Evolutionary conservation across 192 early-diverging fungal species (phyloP), one percentile per base, ranked within the genome.

Genomic region (Gigaspora rosea): DNA sequence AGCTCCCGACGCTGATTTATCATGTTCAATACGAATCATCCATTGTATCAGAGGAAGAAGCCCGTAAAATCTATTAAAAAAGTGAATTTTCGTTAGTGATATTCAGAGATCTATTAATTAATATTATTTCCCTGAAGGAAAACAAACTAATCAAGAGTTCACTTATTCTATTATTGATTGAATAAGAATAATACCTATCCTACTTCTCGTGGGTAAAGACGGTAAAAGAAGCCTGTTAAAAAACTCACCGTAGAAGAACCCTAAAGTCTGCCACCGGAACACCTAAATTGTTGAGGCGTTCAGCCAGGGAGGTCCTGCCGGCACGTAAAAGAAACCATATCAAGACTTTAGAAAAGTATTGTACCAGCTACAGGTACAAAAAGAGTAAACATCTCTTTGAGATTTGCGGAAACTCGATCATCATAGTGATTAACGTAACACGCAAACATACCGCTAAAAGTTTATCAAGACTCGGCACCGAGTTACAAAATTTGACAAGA

Each of bases 271-370:
- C 84, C 36, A 98, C 90, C n/a, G 96, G 95, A 10, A 84, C 85
- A 67, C 93, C 89, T 67, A 99, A 82, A 84, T 95, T 94, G 62
- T 81, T 79, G 80, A 98, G 85, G 32, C 93, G 90, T 78, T 88
- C 78, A 8, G 93, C 92, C 12, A 92, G 81, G 15, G 90, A 88
- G 41, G 84, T 84, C 32, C 82, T 80, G 32, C 88, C 84, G 22
- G 82, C 81, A 80, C 86, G 85, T 72, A 90, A 85, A 56, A 92
- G 84, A 68, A 87, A 85, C 93, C 94, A 95, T 59, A 94, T 89
- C 7, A 97, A 71, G 68, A 99, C 89, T 85, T 97, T 97, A 62
- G 94, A 94, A 81, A 89, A 88, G 82, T 97, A 99, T 87, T 96
- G 94, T 52, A 95, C 84, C 51, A 95, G 86, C 96, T 96, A 88